phyloP scores from a whole-genome alignment of 2,329 filamentous ascomycete species.

The Coniella vitis region DNA sequence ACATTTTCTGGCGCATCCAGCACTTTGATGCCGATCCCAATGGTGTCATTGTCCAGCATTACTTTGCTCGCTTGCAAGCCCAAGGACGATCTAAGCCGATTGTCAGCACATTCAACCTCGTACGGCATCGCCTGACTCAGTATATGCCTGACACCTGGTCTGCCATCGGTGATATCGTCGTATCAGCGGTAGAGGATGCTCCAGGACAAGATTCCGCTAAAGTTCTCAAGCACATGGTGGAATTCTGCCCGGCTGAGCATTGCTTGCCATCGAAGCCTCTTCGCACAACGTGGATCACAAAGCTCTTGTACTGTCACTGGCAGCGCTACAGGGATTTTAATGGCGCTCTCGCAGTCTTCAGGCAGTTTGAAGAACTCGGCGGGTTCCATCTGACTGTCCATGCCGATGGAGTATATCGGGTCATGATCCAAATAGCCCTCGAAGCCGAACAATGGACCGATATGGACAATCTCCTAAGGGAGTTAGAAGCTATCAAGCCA shows the following conservation, averaged over 20 bases:
- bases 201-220: constrained; percentile 22
- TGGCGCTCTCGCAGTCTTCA: constrained; percentile 23
- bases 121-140: constrained; percentile 21
- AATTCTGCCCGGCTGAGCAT: constrained; percentile 17
- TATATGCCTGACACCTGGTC: constrained; percentile 6
- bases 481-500: constrained; percentile 22
- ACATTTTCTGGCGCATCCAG: constrained; percentile 28
- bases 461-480: constrained; percentile 26
- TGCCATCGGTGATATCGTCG: constrained; percentile 25
- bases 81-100: constrained; percentile 25
- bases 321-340: constrained; percentile 21
- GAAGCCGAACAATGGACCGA: constrained; percentile 26
- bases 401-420: constrained; percentile 28
- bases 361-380: constrained; percentile 13
- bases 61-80: constrained; percentile 25
- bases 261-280: constrained; percentile 17
- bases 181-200: constrained; percentile 26
- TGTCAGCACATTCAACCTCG: constrained; percentile 27
- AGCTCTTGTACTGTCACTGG: constrained; percentile 31
- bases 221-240: constrained; percentile 25
- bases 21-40: constrained; percentile 19
- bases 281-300: constrained; percentile 30
- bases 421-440: constrained; percentile 34
- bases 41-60: constrained; percentile 24
- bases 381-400: constrained; percentile 24